Base-by-base conservation (phyloP, 176 grass and related monocot genomes). In the Musa acuminata region DNA sequence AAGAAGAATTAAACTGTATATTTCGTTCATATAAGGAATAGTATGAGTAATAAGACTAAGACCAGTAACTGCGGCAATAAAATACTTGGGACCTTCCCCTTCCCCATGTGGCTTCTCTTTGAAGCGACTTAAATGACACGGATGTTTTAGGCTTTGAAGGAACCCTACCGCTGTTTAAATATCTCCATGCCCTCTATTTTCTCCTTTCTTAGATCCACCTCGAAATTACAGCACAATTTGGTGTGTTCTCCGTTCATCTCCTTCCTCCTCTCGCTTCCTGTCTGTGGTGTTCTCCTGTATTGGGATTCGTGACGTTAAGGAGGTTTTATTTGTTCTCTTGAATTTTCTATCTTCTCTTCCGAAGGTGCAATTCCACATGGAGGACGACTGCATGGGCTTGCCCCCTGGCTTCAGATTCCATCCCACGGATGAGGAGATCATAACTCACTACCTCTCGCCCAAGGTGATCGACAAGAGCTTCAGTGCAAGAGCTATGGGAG, bases 341-440 rank as follows among this genome's bases (percentile, higher is more conserved):
- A 7, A 7, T 19, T n/a, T 1, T 60, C 57, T 20, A 43, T 20
- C 57, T 7, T 60, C 57, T 7, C 7, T 5, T 16, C 17, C n/a
- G 17, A 58, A 60, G 57, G 57, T 60, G 57, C 57, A 57, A 16
- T 7, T 62, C 58, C 13, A 62, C n/a, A 9, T 65, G 11, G 21
- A 13, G 12, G 26, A 29, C 10, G 64, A 67, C 3, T 29, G 24
- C 64, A 55, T 54, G 71, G 51, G 27, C 11, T 73, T 73, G 21
- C 64, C 64, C 8, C 64, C 64, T 11, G 64, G 64, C 24, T 67
- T 67, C 64, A 67, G 64, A 16, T 67, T 67, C 64, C 64, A 67
- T 26, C 64, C 64, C 64, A 67, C 64, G 12, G 64, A 67, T 14
- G 64, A 67, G 35, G 64, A 67, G 64, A 67, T 67, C 64, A 67